Conservation (phyloP, 73 alveolate species). For the Blepharisma japonicum region DNA sequence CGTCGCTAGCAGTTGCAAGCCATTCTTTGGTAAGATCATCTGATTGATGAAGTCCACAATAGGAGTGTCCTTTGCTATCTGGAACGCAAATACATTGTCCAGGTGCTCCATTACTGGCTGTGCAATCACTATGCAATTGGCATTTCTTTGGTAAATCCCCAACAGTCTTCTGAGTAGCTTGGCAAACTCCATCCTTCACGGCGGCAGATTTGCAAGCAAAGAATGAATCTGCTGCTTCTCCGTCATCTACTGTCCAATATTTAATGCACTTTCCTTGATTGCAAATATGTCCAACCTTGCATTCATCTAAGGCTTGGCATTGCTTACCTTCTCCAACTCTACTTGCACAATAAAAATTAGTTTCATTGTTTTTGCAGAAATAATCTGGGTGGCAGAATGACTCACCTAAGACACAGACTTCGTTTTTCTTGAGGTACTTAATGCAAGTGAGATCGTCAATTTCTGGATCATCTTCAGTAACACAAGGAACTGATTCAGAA, state of each 20-base stretch:
- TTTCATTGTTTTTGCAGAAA: too few species aligned
- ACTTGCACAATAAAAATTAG: too few species aligned
- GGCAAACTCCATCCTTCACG: not conserved
- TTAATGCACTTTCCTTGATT: not conserved
- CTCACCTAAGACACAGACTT: too few species aligned
- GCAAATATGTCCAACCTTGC: not conserved
- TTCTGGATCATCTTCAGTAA: too few species aligned
- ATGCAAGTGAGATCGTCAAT: too few species aligned
- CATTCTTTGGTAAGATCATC: not conserved
- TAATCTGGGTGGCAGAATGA: too few species aligned
- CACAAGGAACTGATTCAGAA: too few species aligned
- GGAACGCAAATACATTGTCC: not conserved
- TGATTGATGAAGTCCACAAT: not conserved
- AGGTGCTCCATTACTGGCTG: not conserved
- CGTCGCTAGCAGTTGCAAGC: not conserved
- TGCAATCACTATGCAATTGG: not conserved
- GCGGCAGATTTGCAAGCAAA: not conserved
- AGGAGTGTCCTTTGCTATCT: not conserved
- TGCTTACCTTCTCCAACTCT: not conserved
- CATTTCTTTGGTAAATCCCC: not conserved
- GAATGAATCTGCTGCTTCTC: not conserved
- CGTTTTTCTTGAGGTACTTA: too few species aligned
- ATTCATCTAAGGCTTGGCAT: not conserved
- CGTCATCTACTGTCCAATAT: not conserved
- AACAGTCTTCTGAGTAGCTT: not conserved